These are phyloP conservation scores for Mucor sp. DNA, from an alignment of 371 early-diverging fungal genomes.

Conservation along the genomic window DNA sequence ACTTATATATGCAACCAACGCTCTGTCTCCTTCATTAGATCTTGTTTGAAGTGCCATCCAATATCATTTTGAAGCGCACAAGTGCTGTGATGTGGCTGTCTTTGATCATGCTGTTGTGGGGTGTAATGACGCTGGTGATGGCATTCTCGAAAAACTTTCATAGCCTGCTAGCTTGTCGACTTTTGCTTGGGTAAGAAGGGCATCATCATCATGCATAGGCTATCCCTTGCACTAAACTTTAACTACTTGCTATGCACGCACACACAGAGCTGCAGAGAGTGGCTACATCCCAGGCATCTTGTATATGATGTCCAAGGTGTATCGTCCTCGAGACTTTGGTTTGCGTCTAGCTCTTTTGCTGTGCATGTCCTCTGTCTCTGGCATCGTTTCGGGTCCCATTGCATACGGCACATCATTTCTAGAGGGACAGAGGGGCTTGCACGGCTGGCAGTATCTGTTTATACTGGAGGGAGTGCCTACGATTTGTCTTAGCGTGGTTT, in stretches of 20 bases:
- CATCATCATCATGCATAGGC: not conserved
- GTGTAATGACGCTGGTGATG: conserved; percentile 41
- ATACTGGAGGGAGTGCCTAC: conserved; percentile 45
- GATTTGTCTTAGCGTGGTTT: conserved; percentile 31
- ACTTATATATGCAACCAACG: not conserved
- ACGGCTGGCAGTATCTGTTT: conserved; percentile 51
- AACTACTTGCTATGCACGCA: no score
- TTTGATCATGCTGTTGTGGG: conserved; percentile 52
- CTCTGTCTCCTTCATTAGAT: not conserved
- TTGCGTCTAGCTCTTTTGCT: conserved; percentile 29
- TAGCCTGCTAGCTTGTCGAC: conserved; percentile 24
- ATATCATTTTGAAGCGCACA: conserved; percentile 43
- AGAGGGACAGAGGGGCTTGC: conserved; percentile 33
- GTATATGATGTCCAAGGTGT: conserved; percentile 30
- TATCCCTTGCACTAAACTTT: not conserved
- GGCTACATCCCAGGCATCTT: conserved; percentile 39
- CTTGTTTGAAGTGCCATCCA: conserved; percentile 51
- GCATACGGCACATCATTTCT: conserved; percentile 38
- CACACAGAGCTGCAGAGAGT: conserved; percentile 32
- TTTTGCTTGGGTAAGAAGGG: conserved; percentile 38
- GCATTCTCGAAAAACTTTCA: conserved; percentile 38
- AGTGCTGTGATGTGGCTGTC: conserved; percentile 49
- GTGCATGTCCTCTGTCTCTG: conserved; percentile 27
- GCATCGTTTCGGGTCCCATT: conserved; percentile 35
- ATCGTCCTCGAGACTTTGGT: conserved; percentile 27